Percentiles rank a stretch among this genome's conserved stretches.
These are phyloP conservation scores for Diaporthe helianthi DNA, from an alignment of 2,329 filamentous ascomycete species.

Conservation along the genomic window DNA sequence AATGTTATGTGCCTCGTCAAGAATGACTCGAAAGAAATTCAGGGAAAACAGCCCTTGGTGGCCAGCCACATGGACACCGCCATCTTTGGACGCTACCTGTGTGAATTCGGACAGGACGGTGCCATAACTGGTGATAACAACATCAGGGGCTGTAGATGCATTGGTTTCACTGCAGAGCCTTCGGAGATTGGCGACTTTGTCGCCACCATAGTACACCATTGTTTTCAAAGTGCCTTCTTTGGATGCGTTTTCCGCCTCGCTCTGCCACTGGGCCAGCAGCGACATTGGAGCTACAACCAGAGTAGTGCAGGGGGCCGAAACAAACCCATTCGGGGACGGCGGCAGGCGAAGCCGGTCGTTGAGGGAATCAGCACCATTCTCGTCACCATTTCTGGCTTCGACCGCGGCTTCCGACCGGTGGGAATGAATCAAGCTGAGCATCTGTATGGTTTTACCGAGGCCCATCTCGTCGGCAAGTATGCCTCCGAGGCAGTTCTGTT, in stretches of 20 bases:
- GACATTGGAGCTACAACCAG: conserved; percentile 98
- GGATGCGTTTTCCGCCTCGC: conserved; percentile 91
- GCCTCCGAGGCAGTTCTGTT: conserved; percentile 92
- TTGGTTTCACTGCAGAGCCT: conserved; percentile 80
- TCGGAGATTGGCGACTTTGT: conserved; percentile 81
- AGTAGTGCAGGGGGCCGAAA: conserved; percentile 84
- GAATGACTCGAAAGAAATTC: conserved; percentile 92
- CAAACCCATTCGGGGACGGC: conserved; percentile 61
- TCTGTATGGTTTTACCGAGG: conserved; percentile 96
- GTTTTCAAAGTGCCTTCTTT: conserved; percentile 81
- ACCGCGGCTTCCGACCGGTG: conserved; percentile 69
- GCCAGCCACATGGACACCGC: conserved; percentile 68
- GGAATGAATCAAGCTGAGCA: conserved; percentile 91
- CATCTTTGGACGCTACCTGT: conserved; percentile 70
- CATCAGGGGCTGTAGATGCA: conserved; percentile 77
- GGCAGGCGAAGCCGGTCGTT: conserved; percentile 69
- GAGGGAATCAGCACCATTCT: conserved; percentile 50
- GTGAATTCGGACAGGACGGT: conserved; percentile 89
- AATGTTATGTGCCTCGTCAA: conserved; percentile 95
- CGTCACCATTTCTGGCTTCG: conserved; percentile 44
- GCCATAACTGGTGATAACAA: conserved; percentile 96
- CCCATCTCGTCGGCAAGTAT: conserved; percentile 98
- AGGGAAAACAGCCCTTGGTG: conserved; percentile 86
- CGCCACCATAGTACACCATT: conserved; percentile 89
- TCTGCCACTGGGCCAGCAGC: conserved; percentile 94